These are phyloP conservation scores for Mycena floridula DNA, from an alignment of 768 basidiomycete genomes.

Conservation along the genomic window DNA sequence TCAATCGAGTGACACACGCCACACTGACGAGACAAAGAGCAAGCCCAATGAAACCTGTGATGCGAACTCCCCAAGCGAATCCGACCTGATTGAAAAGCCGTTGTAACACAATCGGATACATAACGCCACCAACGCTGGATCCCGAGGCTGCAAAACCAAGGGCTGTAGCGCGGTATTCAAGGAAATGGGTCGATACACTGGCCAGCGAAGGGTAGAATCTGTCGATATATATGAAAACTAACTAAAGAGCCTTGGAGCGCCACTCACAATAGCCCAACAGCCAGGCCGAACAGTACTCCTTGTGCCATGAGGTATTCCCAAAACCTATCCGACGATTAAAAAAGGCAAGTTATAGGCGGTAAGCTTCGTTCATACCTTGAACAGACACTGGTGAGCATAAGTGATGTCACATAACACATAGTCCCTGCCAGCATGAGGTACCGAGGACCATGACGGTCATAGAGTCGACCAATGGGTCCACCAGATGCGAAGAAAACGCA, in stretches of 20 bases:
- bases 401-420: slow-evolving; percentile 38
- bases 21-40: slow-evolving; percentile 43
- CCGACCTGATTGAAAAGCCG: slow-evolving; percentile 48
- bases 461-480: slow-evolving; percentile 51
- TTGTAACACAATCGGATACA: slow-evolving; percentile 63
- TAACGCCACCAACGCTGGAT: slow-evolving; percentile 64
- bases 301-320: slow-evolving; percentile 59
- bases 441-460: slow-evolving; percentile 56
- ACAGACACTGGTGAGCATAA: slow-evolving; percentile 57
- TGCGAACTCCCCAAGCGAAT: slow-evolving; percentile 61
- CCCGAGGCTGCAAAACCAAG: slow-evolving; percentile 67
- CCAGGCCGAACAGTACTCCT: slow-evolving; percentile 59
- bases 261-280: slow-evolving; percentile 58
- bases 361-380: slow-evolving; percentile 49
- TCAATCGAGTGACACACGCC: too few species aligned
- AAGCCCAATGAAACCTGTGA: too few species aligned
- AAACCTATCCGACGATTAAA: too few species aligned
- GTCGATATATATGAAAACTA: slow-evolving; percentile 1
- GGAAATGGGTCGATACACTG: slow-evolving; percentile 62
- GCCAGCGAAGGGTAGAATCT: slow-evolving; percentile 71
- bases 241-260: too few species aligned
- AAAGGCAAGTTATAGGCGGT: too few species aligned
- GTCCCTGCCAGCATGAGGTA: slow-evolving; percentile 48
- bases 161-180: slow-evolving; percentile 61
- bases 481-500: slow-evolving; percentile 69